These are phyloP conservation scores for Fusarium sp. DNA, from an alignment of 2,329 filamentous ascomycete species.

Conservation along the genomic window DNA sequence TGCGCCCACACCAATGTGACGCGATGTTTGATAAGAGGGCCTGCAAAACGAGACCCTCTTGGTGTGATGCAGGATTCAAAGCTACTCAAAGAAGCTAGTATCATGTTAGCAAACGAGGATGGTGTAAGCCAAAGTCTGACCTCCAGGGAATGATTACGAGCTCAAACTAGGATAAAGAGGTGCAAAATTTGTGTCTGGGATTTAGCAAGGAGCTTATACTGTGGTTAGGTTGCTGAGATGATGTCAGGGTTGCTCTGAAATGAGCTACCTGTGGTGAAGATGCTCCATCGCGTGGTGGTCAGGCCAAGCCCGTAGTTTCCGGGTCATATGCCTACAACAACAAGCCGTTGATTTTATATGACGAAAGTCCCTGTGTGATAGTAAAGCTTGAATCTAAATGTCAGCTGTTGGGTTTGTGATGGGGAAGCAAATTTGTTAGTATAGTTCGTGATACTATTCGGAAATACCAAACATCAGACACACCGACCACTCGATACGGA, in stretches of 20 bases:
- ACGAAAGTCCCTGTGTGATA: background rate
- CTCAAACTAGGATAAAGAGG: background rate
- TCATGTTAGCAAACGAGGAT: slow-evolving; percentile 7
- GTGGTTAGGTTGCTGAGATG: background rate
- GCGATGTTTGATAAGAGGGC: background rate
- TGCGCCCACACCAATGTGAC: background rate
- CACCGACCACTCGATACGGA: background rate
- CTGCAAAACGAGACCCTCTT: background rate
- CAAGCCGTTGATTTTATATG: background rate
- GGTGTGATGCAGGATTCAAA: background rate
- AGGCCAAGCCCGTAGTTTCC: background rate
- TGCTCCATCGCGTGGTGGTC: slow-evolving; percentile 5
- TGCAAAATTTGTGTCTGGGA: background rate
- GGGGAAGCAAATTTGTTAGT: background rate
- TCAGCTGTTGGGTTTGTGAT: background rate
- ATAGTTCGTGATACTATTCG: slow-evolving; percentile 5
- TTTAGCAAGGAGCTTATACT: background rate
- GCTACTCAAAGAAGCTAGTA: slow-evolving; percentile 18
- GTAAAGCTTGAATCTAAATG: background rate
- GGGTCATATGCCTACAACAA: background rate
- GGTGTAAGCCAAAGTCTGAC: slow-evolving; percentile 28
- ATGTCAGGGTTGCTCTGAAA: slow-evolving; percentile 1
- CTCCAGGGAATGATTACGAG: background rate
- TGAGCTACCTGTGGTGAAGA: background rate
- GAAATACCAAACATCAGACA: background rate